phyloP scores from a whole-genome alignment of 352 stramenopile genomes.

The Pythium coloratum region DNA sequence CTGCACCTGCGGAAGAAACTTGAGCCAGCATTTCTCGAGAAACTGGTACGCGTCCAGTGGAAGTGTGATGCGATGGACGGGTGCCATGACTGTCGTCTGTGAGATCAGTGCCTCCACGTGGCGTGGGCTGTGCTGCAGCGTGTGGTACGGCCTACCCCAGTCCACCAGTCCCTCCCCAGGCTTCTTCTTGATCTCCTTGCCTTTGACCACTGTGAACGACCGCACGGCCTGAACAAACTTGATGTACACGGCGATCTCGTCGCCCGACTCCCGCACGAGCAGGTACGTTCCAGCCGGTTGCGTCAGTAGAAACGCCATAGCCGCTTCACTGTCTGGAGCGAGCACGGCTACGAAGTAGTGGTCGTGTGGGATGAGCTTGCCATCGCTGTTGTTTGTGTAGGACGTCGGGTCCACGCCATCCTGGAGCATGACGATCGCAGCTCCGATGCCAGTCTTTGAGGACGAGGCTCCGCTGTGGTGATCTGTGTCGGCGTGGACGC shows the following conservation, averaged over 20 bases:
- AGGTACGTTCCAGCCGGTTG: constrained; percentile 53
- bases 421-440: constrained; percentile 21
- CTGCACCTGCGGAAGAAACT: constrained; percentile 59
- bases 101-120: constrained; percentile 18
- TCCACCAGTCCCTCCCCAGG: constrained; percentile 33
- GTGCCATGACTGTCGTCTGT: constrained; percentile 41
- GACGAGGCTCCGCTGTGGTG: not conserved
- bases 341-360: constrained; percentile 52
- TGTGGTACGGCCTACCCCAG: constrained; percentile 29
- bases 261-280: constrained; percentile 39
- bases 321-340: constrained; percentile 39
- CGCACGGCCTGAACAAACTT: constrained; percentile 58
- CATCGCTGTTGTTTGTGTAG: constrained; percentile 5
- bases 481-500: constrained; percentile 21
- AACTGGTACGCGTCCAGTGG: constrained; percentile 30
- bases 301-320: constrained; percentile 38
- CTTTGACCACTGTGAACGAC: constrained; percentile 41
- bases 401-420: constrained; percentile 4
- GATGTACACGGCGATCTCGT: constrained; percentile 48
- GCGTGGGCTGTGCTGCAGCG: not conserved
- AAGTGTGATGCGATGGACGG: constrained; percentile 47
- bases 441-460: constrained; percentile 15
- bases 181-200: constrained; percentile 37
- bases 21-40: constrained; percentile 56
- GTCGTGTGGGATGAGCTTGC: constrained; percentile 11